phyloP scores from a whole-genome alignment of 805 yeast genomes.

The Myxozyma melibiosi region DNA sequence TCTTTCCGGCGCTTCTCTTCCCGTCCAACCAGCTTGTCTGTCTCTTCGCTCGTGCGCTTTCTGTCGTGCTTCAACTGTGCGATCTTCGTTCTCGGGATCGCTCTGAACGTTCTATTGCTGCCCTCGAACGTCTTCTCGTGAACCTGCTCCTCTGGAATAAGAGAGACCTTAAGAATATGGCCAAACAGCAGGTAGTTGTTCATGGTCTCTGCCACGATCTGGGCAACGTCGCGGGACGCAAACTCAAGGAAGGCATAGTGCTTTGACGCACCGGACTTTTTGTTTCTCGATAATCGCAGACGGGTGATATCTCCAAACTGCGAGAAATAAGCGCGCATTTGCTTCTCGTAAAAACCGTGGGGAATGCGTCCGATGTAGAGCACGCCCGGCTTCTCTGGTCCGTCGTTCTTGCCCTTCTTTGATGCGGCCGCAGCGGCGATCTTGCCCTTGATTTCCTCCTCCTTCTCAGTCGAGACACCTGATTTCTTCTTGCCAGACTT shows the following conservation, averaged over 20 bases:
- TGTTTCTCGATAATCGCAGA: slow-evolving; percentile 82
- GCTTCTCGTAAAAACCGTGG: slow-evolving; percentile 81
- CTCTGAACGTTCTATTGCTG: slow-evolving; percentile 56
- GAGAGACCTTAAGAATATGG: slow-evolving; percentile 77
- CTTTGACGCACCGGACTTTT: slow-evolving; percentile 85
- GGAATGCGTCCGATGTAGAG: slow-evolving; percentile 92
- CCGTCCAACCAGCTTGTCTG: slow-evolving; percentile 56
- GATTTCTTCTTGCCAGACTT: slow-evolving; percentile 20
- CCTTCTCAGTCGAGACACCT: slow-evolving; percentile 20
- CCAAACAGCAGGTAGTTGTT: slow-evolving; percentile 88
- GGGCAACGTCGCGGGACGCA: slow-evolving; percentile 70
- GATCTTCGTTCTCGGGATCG: slow-evolving; percentile 62
- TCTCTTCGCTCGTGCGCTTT: slow-evolving; percentile 57
- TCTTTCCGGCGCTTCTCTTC: slow-evolving; percentile 48
- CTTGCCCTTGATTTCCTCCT: slow-evolving; percentile 24
- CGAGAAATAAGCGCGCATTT: slow-evolving; percentile 71
- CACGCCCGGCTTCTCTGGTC: slow-evolving; percentile 43
- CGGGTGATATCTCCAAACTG: slow-evolving; percentile 88
- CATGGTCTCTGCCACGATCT: slow-evolving; percentile 92
- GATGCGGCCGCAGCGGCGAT: slow-evolving; percentile 15
- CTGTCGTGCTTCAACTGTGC: slow-evolving; percentile 57
- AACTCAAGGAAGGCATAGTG: slow-evolving; percentile 93
- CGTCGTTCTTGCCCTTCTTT: slow-evolving; percentile 26
- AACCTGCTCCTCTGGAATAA: slow-evolving; percentile 46
- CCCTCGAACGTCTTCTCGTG: slow-evolving; percentile 60